Percentiles rank a stretch among this genome's conserved stretches.
Evolutionary conservation across 345 rosid genomes (phyloP).

Genomic region (Abelmoschus esculentus): DNA sequence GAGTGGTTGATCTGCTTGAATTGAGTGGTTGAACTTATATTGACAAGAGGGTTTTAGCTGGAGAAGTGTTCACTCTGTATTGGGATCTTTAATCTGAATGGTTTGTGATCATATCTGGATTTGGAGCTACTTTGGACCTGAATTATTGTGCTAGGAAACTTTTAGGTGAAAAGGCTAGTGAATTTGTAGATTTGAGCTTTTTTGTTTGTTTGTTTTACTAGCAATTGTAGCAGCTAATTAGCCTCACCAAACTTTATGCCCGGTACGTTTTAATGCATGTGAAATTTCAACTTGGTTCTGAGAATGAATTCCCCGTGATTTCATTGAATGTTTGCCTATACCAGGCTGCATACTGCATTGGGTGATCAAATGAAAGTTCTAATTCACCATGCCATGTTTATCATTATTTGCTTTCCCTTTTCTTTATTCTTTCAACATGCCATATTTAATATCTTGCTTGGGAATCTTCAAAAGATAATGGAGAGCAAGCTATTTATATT

Average conservation of each 20-base stretch:
- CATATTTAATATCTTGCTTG: neutral
- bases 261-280: neutral
- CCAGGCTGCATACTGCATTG: slow-evolving; percentile 4
- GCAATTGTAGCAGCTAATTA: neutral
- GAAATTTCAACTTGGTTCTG: neutral
- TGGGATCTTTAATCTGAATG: neutral
- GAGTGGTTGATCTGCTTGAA: neutral
- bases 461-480: neutral
- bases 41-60: neutral
- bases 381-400: neutral
- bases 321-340: neutral
- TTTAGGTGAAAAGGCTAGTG: neutral
- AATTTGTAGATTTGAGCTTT: neutral
- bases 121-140: neutral
- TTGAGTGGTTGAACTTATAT: neutral
- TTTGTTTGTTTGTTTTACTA: neutral
- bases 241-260: neutral
- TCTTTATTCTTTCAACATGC: neutral
- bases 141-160: neutral
- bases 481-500: neutral
- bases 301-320: neutral
- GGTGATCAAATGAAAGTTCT: neutral
- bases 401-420: neutral
- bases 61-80: neutral
- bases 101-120: neutral